Conservation (phyloP, 2,329 filamentous ascomycete genomes). For the Salinomyces thailandicus region DNA sequence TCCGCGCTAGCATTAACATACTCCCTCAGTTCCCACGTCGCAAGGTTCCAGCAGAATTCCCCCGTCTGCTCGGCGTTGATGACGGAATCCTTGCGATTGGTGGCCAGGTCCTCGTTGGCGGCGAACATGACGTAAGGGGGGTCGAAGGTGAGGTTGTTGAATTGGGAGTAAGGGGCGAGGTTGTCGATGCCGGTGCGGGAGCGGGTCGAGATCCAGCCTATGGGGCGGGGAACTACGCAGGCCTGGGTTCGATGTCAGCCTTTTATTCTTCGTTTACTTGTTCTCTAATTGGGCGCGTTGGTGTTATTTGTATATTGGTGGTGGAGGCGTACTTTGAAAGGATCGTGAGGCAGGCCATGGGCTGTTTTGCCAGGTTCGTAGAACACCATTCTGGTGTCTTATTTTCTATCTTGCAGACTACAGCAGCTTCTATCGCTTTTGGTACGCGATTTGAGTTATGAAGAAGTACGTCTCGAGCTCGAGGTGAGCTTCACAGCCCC, state of each 20-base stretch:
- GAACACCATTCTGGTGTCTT: too few species aligned
- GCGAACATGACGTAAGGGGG: constrained; percentile 54
- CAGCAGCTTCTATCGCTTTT: too few species aligned
- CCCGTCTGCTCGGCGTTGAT: constrained; percentile 47
- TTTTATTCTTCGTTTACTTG: too few species aligned
- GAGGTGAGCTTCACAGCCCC: too few species aligned
- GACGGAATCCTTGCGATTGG: constrained; percentile 46
- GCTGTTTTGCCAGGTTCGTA: constrained; percentile 44
- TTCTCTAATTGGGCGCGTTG: background rate
- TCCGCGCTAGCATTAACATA: constrained; percentile 47
- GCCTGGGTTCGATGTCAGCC: constrained; percentile 26
- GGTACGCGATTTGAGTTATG: too few species aligned
- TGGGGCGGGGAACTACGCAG: constrained; percentile 51
- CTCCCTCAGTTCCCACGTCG: constrained; percentile 46
- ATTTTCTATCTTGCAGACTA: too few species aligned
- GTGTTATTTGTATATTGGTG: background rate
- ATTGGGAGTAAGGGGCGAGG: constrained; percentile 51
- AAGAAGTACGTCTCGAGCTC: too few species aligned
- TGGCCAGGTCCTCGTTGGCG: constrained; percentile 43
- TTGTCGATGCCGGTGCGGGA: constrained; percentile 41
- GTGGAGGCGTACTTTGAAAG: constrained; percentile 41
- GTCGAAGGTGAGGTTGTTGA: constrained; percentile 54
- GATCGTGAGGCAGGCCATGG: constrained; percentile 43
- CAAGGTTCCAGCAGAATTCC: constrained; percentile 50
- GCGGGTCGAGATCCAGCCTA: constrained; percentile 53